A percentile compares a stretch with the other conserved stretches of the same genome.
Conservation (phyloP, 805 yeast genomes). For the Kodamaea nitidulidarum region DNA sequence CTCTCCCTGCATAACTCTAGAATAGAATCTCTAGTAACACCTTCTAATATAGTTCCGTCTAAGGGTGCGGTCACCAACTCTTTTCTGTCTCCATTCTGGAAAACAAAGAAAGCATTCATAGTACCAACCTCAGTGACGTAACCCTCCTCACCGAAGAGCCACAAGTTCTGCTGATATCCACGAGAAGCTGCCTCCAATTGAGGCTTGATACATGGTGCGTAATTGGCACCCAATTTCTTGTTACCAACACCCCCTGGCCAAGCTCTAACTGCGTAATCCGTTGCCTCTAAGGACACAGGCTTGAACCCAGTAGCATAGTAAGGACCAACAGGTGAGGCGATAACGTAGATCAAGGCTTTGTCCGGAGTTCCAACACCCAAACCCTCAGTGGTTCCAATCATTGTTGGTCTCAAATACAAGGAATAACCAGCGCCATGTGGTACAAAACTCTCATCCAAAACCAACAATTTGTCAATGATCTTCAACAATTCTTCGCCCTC, state of each 20-base stretch:
- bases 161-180: conserved; percentile 93
- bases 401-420: conserved; percentile 87
- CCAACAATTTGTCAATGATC: conserved; percentile 70
- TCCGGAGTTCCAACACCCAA: conserved; percentile 84
- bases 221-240: conserved; percentile 94
- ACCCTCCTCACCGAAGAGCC: conserved; percentile 90
- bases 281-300: conserved; percentile 91
- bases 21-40: conserved; percentile 92
- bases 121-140: conserved; percentile 95
- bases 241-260: conserved; percentile 99
- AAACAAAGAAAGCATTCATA: conserved; percentile 90
- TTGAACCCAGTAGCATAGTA: conserved; percentile 94
- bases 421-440: conserved; percentile 89
- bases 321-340: conserved; percentile 96
- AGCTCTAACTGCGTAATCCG: conserved; percentile 94
- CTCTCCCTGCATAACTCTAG: conserved; percentile 71
- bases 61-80: conserved; percentile 95
- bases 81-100: conserved; percentile 71
- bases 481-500: conserved; percentile 74
- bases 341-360: conserved; percentile 77
- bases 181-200: conserved; percentile 84
- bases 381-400: conserved; percentile 88
- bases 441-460: conserved; percentile 70
- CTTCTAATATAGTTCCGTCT: conserved; percentile 95
- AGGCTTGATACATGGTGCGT: conserved; percentile 92